Conservation (phyloP, 306 rosid species). For the Prinsepia uniflora region DNA sequence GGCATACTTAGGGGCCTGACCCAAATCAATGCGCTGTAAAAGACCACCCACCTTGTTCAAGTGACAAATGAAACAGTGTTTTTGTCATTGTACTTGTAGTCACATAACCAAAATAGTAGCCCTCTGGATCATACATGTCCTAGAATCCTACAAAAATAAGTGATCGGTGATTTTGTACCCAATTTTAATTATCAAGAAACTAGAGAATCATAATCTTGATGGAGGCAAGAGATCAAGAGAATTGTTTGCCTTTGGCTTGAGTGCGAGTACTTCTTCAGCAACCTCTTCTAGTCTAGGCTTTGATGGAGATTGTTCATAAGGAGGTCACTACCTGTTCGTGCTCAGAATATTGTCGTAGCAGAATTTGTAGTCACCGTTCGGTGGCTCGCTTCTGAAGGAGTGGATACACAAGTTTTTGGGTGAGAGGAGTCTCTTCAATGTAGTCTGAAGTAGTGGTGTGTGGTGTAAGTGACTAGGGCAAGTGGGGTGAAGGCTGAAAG, state of each 20-base stretch:
- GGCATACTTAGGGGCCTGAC: slow-evolving; percentile 69
- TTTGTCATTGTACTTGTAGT: slow-evolving; percentile 74
- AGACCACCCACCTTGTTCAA: slow-evolving; percentile 74
- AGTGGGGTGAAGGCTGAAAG: too few relatives aligned
- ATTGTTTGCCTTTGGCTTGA: slow-evolving; percentile 81
- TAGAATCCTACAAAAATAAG: slow-evolving; percentile 59
- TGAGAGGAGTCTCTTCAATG: too few relatives aligned
- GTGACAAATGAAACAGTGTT: slow-evolving; percentile 76
- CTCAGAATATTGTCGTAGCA: too few relatives aligned
- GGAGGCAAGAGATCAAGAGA: slow-evolving; percentile 90
- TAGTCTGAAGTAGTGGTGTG: too few relatives aligned
- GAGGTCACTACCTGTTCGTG: too few relatives aligned
- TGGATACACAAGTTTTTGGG: too few relatives aligned
- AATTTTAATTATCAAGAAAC: too few relatives aligned
- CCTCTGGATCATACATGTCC: slow-evolving; percentile 94
- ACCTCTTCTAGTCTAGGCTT: slow-evolving; percentile 44
- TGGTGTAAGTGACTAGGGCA: too few relatives aligned
- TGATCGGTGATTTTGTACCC: not conserved
- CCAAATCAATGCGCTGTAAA: slow-evolving; percentile 81
- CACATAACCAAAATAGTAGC: slow-evolving; percentile 79
- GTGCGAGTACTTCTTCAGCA: slow-evolving; percentile 52
- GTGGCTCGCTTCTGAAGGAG: too few relatives aligned
- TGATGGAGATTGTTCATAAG: too few relatives aligned
- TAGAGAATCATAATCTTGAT: too few relatives aligned
- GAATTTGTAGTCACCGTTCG: too few relatives aligned